Evolutionary conservation across 2,329 filamentous ascomycete genomes (phyloP).

Genomic region (Dactylonectria estremocensis): DNA sequence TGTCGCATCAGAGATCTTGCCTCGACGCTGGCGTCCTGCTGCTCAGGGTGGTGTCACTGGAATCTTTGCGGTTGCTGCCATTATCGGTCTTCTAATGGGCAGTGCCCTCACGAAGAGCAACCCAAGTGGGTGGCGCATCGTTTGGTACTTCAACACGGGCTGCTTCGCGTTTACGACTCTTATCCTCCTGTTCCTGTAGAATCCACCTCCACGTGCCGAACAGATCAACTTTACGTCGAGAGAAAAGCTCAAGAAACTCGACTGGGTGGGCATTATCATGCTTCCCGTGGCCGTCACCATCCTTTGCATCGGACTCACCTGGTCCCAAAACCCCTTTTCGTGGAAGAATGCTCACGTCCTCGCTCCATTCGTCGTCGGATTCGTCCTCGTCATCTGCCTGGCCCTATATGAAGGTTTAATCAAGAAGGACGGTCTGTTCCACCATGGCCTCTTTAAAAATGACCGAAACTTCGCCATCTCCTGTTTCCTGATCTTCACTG

Average conservation of each 20-base stretch:
- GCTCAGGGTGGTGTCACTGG: not conserved
- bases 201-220: not conserved
- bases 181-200: not conserved
- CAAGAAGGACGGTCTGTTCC: slow-evolving; percentile 57
- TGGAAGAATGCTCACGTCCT: not conserved
- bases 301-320: not conserved
- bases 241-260: slow-evolving; percentile 1
- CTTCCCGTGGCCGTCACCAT: not conserved
- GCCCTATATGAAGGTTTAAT: not conserved
- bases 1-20: slow-evolving; percentile 3
- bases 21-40: not conserved
- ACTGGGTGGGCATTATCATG: not conserved
- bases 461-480: slow-evolving; percentile 56
- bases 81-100: not conserved
- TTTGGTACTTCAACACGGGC: not conserved
- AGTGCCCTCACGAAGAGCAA: not conserved
- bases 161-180: not conserved
- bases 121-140: not conserved
- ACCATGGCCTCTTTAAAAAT: slow-evolving; percentile 56
- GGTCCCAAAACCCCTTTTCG: not conserved
- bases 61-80: not conserved
- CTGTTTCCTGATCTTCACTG: slow-evolving; percentile 54
- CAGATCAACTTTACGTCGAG: not conserved
- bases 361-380: not conserved
- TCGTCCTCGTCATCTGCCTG: slow-evolving; percentile 2